Base-by-base conservation (phyloP, 306 rosid genomes). In the Argentina anserina region DNA sequence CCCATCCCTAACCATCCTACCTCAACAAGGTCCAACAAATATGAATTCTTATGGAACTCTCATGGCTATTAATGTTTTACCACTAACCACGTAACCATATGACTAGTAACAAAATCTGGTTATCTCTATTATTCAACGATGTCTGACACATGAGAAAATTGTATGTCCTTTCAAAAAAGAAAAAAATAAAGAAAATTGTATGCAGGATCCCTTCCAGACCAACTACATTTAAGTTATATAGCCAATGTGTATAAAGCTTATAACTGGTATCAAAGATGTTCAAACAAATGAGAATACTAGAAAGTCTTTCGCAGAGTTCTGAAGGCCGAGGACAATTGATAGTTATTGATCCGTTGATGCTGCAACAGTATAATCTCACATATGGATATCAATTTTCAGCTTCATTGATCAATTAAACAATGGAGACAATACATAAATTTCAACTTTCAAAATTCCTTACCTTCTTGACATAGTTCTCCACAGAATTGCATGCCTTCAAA, bases 401-500 rank as follows among this genome's bases (percentile, higher is more conserved):
- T 36, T 26, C 20, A 75, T 25, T 59, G 63, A 71, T 18, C 49
- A 36, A 42, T 42, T n/a, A 34, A 50, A 18, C 49, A 59, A 72
- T 14, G 43, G 66, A 34, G 25, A 65, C 63, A 23, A 13, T 56
- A 56, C 14, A 69, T 20, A 66, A 2, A 55, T 39, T 13, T 67
- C 1, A 1, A 37, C 17, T 58, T 36, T 33, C 15, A 0, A n/a
- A 60, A 11, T 34, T 70, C 37, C 85, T 59, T 65, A 94, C 98
- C 97, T 89, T 84, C 69, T 71, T 79, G 7, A 70, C 75, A 53
- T 78, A 83, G 75, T 85, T 86, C 69, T 86, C 84, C 79, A 87
- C 71, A 9, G 91, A 70, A 81, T 47, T 84, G 77, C 97, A 94
- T 60, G 89, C 86, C 84, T 91, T 89, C 81, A 89, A 62, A 68